phyloP scores from a whole-genome alignment of 2,329 filamentous ascomycete genomes.

The Phaeosphaeriaceae sp. region DNA sequence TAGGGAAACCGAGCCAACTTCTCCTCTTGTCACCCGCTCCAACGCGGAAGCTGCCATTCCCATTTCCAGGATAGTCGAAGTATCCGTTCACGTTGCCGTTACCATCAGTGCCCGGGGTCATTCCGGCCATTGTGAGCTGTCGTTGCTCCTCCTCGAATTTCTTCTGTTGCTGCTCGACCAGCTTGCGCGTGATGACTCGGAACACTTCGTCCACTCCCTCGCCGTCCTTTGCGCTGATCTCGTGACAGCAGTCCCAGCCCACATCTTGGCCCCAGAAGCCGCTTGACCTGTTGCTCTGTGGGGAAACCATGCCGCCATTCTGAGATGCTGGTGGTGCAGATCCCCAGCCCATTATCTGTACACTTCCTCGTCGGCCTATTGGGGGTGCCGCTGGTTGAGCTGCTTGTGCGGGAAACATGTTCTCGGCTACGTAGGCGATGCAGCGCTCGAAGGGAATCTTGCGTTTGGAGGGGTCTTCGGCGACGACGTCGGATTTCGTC shows the following conservation, averaged over 20 bases:
- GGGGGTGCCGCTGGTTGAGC: background rate
- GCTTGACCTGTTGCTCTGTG: slow-evolving; percentile 63
- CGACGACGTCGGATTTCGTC: slow-evolving; percentile 79
- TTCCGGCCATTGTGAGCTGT: slow-evolving; percentile 51
- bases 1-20: slow-evolving; percentile 70
- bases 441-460: slow-evolving; percentile 94
- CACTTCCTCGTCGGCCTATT: slow-evolving; percentile 21
- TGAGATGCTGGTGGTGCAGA: slow-evolving; percentile 46
- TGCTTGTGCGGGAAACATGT: slow-evolving; percentile 74
- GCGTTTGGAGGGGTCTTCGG: slow-evolving; percentile 77
- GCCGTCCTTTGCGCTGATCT: slow-evolving; percentile 91
- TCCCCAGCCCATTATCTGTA: slow-evolving; percentile 33
- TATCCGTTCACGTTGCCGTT: slow-evolving; percentile 50
- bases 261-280: slow-evolving; percentile 92
- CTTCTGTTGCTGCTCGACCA: slow-evolving; percentile 73
- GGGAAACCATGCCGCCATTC: slow-evolving; percentile 52
- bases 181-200: slow-evolving; percentile 83
- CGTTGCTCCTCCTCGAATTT: slow-evolving; percentile 59
- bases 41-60: slow-evolving; percentile 66
- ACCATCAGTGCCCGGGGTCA: slow-evolving; percentile 52
- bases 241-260: slow-evolving; percentile 96
- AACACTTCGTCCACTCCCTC: slow-evolving; percentile 98
- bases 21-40: slow-evolving; percentile 67
- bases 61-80: slow-evolving; percentile 57
- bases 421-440: slow-evolving; percentile 93